A percentile compares a stretch with the other conserved stretches of the same genome.
Conservation (phyloP, 1,284 basidiomycete genomes). For the Malassezia equina region DNA sequence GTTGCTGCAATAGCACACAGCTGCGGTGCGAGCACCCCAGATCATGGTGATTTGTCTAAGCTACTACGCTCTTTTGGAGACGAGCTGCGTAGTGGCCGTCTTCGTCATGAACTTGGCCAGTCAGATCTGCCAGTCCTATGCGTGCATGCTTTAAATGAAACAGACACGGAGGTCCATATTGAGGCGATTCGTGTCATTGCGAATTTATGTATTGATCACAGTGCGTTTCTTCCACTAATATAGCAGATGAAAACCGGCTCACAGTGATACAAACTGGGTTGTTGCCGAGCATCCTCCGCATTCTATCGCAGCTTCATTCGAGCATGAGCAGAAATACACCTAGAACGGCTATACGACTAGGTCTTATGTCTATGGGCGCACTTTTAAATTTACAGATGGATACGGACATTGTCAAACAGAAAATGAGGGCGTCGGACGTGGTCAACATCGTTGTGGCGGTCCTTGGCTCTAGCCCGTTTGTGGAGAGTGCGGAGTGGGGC, state of each 20-base stretch:
- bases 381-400: constrained; percentile 14
- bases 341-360: neutral
- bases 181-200: constrained; percentile 12
- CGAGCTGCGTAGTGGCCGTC: constrained; percentile 6
- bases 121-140: constrained; percentile 4
- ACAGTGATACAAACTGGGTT: neutral
- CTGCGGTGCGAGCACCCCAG: neutral
- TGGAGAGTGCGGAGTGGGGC: neutral
- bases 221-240: neutral
- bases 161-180: neutral
- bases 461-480: neutral
- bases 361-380: neutral
- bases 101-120: constrained; percentile 8
- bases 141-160: neutral
- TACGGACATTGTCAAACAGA: neutral
- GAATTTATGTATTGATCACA: constrained; percentile 14
- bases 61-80: neutral
- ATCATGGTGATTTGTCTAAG: neutral
- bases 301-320: neutral
- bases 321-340: too few species aligned
- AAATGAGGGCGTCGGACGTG: neutral
- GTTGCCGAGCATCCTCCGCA: neutral
- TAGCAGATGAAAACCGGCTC: neutral
- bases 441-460: neutral
- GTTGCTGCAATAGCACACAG: neutral